Percentiles rank a stretch among this genome's conserved stretches.
These are phyloP conservation scores for Aegilops umbellulata DNA, from an alignment of 176 grass and related monocot genomes.

Conservation along the genomic window DNA sequence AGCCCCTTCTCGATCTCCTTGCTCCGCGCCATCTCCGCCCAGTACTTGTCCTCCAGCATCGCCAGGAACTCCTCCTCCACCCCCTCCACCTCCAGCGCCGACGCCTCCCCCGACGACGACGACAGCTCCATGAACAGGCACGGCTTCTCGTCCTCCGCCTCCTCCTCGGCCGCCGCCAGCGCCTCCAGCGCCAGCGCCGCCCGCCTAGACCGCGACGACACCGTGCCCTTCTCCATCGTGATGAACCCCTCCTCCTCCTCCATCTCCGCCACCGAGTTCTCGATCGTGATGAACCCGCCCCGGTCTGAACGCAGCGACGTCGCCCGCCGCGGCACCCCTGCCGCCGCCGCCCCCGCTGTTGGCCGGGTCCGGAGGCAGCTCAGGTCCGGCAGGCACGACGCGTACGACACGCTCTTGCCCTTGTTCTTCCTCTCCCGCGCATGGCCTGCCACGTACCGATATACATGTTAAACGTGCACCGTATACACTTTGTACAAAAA, in stretches of 20 bases:
- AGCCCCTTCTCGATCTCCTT: constrained; percentile 74
- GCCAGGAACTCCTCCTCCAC: constrained; percentile 92
- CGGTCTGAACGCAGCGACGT: constrained; percentile 50
- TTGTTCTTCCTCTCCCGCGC: constrained; percentile 52
- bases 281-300: constrained; percentile 88
- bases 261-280: constrained; percentile 66
- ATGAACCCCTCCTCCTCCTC: constrained; percentile 80
- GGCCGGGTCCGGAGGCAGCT: constrained; percentile 61
- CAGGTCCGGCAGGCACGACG: constrained; percentile 73
- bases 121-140: constrained; percentile 69
- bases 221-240: constrained; percentile 76
- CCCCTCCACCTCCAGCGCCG: constrained; percentile 52
- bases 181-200: constrained; percentile 19
- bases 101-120: constrained; percentile 25
- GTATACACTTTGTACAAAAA: not conserved
- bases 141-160: constrained; percentile 51
- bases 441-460: not conserved
- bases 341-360: constrained; percentile 24
- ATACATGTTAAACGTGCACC: not conserved
- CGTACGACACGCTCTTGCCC: constrained; percentile 48
- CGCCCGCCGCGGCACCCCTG: constrained; percentile 21
- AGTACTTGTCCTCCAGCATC: constrained; percentile 80
- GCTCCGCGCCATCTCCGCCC: constrained; percentile 44
- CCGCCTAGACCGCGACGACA: constrained; percentile 47
- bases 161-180: constrained; percentile 40